A percentile compares a stretch with the other conserved stretches of the same genome.
phyloP scores from a whole-genome alignment of 805 yeast species.

The Saccharomycopsis fodiens region DNA sequence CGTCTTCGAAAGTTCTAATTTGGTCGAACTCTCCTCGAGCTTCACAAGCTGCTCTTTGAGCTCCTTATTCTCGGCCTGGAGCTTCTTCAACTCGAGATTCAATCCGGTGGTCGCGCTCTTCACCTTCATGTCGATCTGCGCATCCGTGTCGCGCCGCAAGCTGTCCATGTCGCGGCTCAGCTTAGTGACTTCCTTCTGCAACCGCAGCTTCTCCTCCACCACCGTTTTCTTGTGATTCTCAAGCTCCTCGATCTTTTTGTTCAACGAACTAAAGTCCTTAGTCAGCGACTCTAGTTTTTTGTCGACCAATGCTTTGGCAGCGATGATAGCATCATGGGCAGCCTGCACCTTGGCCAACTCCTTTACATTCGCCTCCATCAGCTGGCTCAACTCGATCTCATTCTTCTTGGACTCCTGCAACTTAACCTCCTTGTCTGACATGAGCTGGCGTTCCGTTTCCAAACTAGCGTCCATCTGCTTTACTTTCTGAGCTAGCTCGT shows the following conservation, averaged over 20 bases:
- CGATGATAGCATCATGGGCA: conserved; percentile 26
- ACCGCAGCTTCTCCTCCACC: conserved; percentile 25
- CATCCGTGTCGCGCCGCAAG: conserved; percentile 8
- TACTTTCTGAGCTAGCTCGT: conserved; percentile 26
- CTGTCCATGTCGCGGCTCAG: conserved; percentile 19
- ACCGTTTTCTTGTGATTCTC: conserved; percentile 29
- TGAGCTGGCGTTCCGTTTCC: conserved; percentile 33
- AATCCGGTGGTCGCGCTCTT: conserved; percentile 19
- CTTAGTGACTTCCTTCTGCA: conserved; percentile 26
- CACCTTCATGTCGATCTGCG: conserved; percentile 18
- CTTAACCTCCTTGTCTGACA: conserved; percentile 41
- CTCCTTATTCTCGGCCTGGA: conserved; percentile 17
- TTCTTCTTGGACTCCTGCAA: conserved; percentile 36
- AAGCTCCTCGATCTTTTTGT: conserved; percentile 29
- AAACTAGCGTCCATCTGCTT: conserved; percentile 28
- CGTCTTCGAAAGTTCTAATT: conserved; percentile 16
- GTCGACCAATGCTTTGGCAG: conserved; percentile 28
- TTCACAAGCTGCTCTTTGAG: conserved; percentile 26
- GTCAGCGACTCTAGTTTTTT: conserved; percentile 26
- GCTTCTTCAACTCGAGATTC: conserved; percentile 18
- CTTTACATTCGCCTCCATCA: conserved; percentile 29
- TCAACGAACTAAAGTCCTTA: conserved; percentile 28
- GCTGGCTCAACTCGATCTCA: conserved; percentile 57
- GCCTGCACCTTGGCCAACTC: conserved; percentile 28
- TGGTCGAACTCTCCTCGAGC: conserved; percentile 22